These are phyloP conservation scores for Herpetomonas tarakana DNA, from an alignment of 208 protist genomes.

Conservation along the genomic window DNA sequence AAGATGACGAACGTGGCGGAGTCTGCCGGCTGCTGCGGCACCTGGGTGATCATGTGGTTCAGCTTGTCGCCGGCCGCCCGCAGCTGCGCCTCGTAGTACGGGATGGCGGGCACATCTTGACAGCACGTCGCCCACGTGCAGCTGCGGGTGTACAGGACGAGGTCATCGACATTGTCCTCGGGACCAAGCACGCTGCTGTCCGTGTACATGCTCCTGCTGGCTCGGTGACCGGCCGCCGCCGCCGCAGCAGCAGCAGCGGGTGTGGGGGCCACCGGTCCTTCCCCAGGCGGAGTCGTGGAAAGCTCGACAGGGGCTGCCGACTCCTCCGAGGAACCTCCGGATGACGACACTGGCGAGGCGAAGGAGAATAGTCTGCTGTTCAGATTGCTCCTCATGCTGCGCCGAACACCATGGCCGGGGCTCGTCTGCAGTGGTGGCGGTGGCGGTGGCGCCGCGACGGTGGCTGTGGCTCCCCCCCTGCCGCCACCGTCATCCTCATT, in stretches of 20 bases:
- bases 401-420: no score
- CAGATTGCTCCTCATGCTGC: neutral
- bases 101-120: slow-evolving; percentile 43
- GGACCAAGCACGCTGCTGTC: neutral
- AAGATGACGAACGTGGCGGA: slow-evolving; percentile 74
- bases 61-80: slow-evolving; percentile 25
- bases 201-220: neutral
- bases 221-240: no score
- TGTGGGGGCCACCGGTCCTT: no score
- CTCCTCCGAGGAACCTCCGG: neutral
- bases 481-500: neutral
- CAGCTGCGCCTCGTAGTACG: slow-evolving; percentile 44
- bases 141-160: slow-evolving; percentile 24
- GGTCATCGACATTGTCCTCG: slow-evolving; percentile 5
- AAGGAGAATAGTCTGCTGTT: neutral
- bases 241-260: no score
- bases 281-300: neutral
- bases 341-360: neutral
- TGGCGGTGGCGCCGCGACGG: no score
- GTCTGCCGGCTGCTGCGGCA: slow-evolving; percentile 27
- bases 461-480: neutral
- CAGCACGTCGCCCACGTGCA: slow-evolving; percentile 32
- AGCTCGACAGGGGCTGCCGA: neutral
- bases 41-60: slow-evolving; percentile 41
- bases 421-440: no score